These are phyloP conservation scores for Chaetomiaceae sp. DNA, from an alignment of 2,329 filamentous ascomycete species.

Conservation along the genomic window DNA sequence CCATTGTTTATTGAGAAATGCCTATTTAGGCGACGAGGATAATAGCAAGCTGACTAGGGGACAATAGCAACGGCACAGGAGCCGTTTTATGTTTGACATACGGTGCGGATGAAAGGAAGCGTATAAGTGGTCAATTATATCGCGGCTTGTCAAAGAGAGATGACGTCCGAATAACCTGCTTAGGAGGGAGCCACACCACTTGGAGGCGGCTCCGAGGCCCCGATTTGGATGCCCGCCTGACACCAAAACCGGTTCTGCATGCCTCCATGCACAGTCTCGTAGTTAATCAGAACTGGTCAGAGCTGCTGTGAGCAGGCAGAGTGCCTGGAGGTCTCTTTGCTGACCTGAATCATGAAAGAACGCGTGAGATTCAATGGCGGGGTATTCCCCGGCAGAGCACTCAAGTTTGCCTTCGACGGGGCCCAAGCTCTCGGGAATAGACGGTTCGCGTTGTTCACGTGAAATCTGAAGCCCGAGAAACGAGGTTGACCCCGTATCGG, in stretches of 20 bases:
- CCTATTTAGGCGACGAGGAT: conserved; percentile 23
- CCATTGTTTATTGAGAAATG: conserved; percentile 24
- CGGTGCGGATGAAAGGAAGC: neutral
- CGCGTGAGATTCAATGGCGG: neutral
- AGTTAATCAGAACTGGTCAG: neutral
- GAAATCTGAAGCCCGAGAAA: neutral
- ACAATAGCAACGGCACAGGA: conserved; percentile 10
- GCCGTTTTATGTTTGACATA: neutral
- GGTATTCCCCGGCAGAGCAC: neutral
- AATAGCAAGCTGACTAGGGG: conserved; percentile 5
- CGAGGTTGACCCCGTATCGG: neutral
- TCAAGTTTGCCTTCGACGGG: neutral
- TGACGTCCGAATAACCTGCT: conserved; percentile 22
- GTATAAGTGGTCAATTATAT: neutral
- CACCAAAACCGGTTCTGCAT: neutral
- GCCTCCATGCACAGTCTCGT: no score
- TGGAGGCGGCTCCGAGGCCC: neutral
- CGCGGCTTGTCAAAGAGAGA: conserved; percentile 17
- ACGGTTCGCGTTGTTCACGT: neutral
- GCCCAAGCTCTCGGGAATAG: neutral
- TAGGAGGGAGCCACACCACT: neutral
- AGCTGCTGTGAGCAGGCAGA: neutral
- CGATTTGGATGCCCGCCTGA: neutral
- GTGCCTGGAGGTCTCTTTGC: neutral
- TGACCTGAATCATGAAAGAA: conserved; percentile 6